phyloP scores from a whole-genome alignment of 140 eudicot genomes.

The Stevia rebaudiana region DNA sequence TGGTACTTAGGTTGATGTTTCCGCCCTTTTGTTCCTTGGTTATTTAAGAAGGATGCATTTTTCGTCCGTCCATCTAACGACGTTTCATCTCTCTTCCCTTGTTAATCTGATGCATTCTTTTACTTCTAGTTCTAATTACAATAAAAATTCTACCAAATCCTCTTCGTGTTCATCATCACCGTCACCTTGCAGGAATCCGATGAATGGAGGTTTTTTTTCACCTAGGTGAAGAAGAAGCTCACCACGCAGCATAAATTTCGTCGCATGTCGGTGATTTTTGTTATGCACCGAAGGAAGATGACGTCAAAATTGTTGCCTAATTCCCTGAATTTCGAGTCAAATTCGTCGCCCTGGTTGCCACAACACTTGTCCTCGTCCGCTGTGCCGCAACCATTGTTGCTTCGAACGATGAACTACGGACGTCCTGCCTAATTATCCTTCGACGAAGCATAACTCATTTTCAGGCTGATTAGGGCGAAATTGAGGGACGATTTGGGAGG shows the following conservation, averaged over 20 bases:
- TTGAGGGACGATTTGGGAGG: too few species aligned
- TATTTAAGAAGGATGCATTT: too few species aligned
- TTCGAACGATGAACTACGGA: conserved; percentile 40
- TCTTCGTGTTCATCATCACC: conserved; percentile 34
- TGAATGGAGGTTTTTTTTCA: conserved; percentile 23
- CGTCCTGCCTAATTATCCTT: conserved; percentile 3
- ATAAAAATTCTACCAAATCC: conserved; percentile 15
- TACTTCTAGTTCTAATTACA: conserved; percentile 4
- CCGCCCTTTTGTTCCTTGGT: too few species aligned
- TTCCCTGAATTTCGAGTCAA: conserved; percentile 41
- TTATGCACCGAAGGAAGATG: conserved; percentile 14
- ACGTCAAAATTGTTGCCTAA: conserved; percentile 37
- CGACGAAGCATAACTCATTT: too few species aligned
- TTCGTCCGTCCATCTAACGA: too few species aligned
- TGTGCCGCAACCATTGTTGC: conserved; percentile 75
- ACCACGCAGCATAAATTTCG: conserved; percentile 49
- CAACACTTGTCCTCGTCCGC: conserved; percentile 58
- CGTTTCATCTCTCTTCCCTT: conserved; percentile 31
- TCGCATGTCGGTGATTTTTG: conserved; percentile 40
- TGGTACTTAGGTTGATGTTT: too few species aligned
- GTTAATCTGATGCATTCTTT: conserved; percentile 25
- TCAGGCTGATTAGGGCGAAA: too few species aligned
- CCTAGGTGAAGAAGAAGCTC: conserved; percentile 38
- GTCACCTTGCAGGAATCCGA: conserved; percentile 8
- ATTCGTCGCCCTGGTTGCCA: conserved; percentile 21